Evolutionary conservation across 805 yeast species (phyloP), one percentile per base, ranked within the genome.

Genomic region (Lipomyces mesembrius): DNA sequence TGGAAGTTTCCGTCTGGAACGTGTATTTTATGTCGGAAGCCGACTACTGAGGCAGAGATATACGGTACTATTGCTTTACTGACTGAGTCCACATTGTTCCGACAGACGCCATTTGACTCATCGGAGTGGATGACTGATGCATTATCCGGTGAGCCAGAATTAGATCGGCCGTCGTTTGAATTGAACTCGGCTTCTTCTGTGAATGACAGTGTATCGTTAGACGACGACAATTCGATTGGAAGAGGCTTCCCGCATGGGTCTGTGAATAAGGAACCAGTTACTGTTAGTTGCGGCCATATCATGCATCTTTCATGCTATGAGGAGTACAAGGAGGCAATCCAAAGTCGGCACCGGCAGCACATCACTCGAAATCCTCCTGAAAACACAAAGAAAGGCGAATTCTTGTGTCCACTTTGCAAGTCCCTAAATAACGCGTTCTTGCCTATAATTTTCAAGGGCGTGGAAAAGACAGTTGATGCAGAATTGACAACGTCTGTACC

Each of bases 231-330:
- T 52, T 85, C 84, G 0, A 77, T 88, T 69, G 96, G 96, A 0
- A 94, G 92, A 0, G 93, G 94, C 0, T 91, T 89, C 71, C 85
- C 87, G 2, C 60, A 60, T 9, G 61, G 52, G 12, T 74, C 66
- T 17, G 68, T 70, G 39, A 67, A 59, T 46, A 65, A 62, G 54
- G 69, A 69, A 65, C 77, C 69, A 64, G 78, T 89, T 0, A 81
- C 88, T 2, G 84, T 87, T 67, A 88, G 96, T 61, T 94, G 99
- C 80, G 96, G 97, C 0, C 99, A 94, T 78, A 96, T 97, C 1
- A 89, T 94, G 88, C 99, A 94, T 77, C 86, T 84, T 68, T 82
- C 85, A 20, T 94, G 99, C 75, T 89, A 88, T 73, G 77, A 85
- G 62, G 86, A 87, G 65, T 90, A 87, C 74, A 77, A 89, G 74